Base-by-base conservation (phyloP, 2,329 filamentous ascomycete species). In the Arthroderma sp. region DNA sequence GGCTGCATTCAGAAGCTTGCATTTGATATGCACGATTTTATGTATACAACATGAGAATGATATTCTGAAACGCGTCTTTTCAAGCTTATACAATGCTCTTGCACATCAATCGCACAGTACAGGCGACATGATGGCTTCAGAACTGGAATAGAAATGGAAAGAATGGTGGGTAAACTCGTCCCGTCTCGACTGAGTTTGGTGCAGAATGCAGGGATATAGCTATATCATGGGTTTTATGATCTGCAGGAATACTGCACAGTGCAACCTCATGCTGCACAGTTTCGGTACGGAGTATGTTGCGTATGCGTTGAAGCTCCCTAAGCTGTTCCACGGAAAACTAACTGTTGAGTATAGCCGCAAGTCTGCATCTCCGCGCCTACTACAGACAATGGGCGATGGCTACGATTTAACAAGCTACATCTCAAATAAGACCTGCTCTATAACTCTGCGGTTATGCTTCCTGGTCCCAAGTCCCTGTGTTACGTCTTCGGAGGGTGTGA, bases 41-140 rank as follows among this genome's bases (percentile, higher is more conserved):
- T 51, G 47, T 51, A 51, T 51, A 51, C 47, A 51, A 51, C 47
- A 17, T 51, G 47, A 51, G 28, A 51, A 51, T 17, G 25, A 51
- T n/a, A 33, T 8, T 13, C 9, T n/a, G 47, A 51, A 51, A 51
- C 47, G 6, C 47, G 9, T 9, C 9, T 51, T 25, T 31, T 9
- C 25, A 51, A n/a, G 28, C 23, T 35, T n/a, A 33, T n/a, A 13
- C 19, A 4, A 25, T n/a, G 13, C 11, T n/a, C 44, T 25, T 49
- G 44, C 44, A 49, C 28, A 49, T n/a, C 15, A 33, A 51, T 51
- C 25, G 25, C 47, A 51, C 47, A 31, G 15, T 33, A 23, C 25
- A 35, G n/a, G 28, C 25, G 15, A 4, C 35, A 38, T 11, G n/a
- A n/a, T n/a, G n/a, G 35, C 35, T 38, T 13, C 4, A 38, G 35